Evolutionary conservation across 2,329 filamentous ascomycete genomes (phyloP).

Genomic region (Arachnopeziza araneosa): DNA sequence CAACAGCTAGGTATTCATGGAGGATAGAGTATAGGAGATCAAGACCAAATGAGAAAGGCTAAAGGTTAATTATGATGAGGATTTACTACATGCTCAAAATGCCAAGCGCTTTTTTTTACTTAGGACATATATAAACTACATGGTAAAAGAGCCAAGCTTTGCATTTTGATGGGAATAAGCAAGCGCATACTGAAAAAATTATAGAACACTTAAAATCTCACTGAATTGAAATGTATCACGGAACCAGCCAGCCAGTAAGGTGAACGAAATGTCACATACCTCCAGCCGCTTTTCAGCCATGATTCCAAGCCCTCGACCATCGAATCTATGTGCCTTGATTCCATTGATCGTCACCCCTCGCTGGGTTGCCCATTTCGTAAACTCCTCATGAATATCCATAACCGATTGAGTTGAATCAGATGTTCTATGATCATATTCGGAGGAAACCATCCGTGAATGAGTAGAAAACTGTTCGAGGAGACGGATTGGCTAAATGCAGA

Average conservation of each 20-base stretch:
- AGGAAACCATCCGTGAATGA: not conserved
- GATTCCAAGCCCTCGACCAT: constrained; percentile 72
- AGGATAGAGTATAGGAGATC: no score
- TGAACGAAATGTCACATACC: constrained; percentile 37
- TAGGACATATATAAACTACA: no score
- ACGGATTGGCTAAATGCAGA: not conserved
- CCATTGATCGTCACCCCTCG: constrained; percentile 63
- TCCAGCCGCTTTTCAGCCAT: constrained; percentile 62
- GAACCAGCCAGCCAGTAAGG: not conserved
- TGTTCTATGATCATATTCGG: not conserved
- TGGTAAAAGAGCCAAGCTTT: no score
- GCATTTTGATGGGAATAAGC: no score
- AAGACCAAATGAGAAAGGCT: no score
- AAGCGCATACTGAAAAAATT: no score
- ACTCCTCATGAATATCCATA: constrained; percentile 40
- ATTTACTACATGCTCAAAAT: no score
- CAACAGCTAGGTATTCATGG: no score
- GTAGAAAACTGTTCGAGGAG: not conserved
- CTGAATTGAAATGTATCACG: not conserved
- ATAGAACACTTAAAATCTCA: no score
- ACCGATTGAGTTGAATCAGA: not conserved
- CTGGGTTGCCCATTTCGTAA: constrained; percentile 61
- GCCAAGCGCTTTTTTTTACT: no score
- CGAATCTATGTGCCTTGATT: constrained; percentile 60
- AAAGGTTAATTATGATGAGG: no score